Conservation (phyloP, 2,329 filamentous ascomycete genomes). For the Fusarium caatingaense region DNA sequence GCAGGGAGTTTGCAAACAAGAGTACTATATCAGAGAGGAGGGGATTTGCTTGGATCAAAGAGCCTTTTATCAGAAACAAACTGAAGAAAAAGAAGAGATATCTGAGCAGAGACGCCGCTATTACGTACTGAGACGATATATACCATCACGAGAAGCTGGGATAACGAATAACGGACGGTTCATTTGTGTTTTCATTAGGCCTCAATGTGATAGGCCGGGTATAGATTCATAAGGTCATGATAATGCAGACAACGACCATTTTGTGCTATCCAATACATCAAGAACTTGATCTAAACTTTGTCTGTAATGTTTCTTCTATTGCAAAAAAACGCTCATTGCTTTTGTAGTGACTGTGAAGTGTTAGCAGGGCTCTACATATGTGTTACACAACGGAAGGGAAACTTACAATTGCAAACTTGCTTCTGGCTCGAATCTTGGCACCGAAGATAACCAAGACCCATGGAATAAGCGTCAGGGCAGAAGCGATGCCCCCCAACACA, state of each 20-base stretch:
- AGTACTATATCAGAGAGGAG: slow-evolving; percentile 21
- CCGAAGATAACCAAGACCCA: slow-evolving; percentile 88
- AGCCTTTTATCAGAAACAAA: slow-evolving; percentile 21
- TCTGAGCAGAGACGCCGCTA: slow-evolving; percentile 20
- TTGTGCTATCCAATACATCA: background rate
- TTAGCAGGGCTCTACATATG: background rate
- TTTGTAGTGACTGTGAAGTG: slow-evolving; percentile 37
- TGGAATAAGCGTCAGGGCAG: slow-evolving; percentile 79
- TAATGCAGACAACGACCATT: background rate
- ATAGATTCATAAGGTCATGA: slow-evolving; percentile 5
- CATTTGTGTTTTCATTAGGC: slow-evolving; percentile 1
- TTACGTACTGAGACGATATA: slow-evolving; percentile 4
- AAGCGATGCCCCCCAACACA: slow-evolving; percentile 78
- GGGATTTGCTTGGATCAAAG: slow-evolving; percentile 23
- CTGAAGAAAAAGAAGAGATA: slow-evolving; percentile 30
- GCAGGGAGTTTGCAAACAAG: background rate
- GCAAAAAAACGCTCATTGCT: background rate
- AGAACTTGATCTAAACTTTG: background rate
- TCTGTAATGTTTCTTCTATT: background rate
- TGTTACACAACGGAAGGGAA: background rate
- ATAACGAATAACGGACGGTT: background rate
- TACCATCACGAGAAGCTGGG: background rate
- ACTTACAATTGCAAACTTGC: slow-evolving; percentile 77
- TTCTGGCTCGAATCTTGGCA: slow-evolving; percentile 77
- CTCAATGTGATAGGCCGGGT: background rate